These are phyloP conservation scores for Fusarium bactridioides DNA, from an alignment of 2,329 filamentous ascomycete species.

Conservation along the genomic window DNA sequence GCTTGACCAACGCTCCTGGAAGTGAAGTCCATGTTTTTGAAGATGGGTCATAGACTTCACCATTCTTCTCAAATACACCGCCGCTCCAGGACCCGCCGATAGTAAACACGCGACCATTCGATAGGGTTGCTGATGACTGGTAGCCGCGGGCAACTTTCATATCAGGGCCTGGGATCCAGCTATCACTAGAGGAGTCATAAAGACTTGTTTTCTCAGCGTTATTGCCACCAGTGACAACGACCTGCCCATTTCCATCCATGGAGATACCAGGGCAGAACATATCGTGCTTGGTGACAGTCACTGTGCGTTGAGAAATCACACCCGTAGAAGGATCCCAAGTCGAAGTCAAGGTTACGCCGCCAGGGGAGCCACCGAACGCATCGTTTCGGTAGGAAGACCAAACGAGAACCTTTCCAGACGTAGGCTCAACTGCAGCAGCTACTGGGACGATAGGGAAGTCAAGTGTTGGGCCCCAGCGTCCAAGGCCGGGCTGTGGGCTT, in stretches of 20 bases:
- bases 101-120: constrained; percentile 14
- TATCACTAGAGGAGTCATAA: constrained; percentile 45
- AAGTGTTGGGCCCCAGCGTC: constrained; percentile 21
- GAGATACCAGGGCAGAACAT: constrained; percentile 67
- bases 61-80: constrained; percentile 5
- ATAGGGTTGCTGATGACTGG: constrained; percentile 15
- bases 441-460: constrained; percentile 30
- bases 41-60: constrained; percentile 13
- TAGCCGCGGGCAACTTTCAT: constrained; percentile 20
- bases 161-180: constrained; percentile 13
- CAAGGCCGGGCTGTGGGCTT: neutral
- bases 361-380: neutral
- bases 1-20: constrained; percentile 49
- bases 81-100: constrained; percentile 31
- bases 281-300: constrained; percentile 57
- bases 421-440: constrained; percentile 23
- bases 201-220: constrained; percentile 58
- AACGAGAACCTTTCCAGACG: constrained; percentile 13
- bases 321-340: constrained; percentile 6
- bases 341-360: constrained; percentile 10
- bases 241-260: constrained; percentile 55
- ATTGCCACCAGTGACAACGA: constrained; percentile 63
- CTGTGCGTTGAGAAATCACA: constrained; percentile 2
- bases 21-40: constrained; percentile 12
- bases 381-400: constrained; percentile 17